These are phyloP conservation scores for Geosiphon pyriformis DNA, from an alignment of 192 early-diverging fungal genomes.

Conservation along the genomic window DNA sequence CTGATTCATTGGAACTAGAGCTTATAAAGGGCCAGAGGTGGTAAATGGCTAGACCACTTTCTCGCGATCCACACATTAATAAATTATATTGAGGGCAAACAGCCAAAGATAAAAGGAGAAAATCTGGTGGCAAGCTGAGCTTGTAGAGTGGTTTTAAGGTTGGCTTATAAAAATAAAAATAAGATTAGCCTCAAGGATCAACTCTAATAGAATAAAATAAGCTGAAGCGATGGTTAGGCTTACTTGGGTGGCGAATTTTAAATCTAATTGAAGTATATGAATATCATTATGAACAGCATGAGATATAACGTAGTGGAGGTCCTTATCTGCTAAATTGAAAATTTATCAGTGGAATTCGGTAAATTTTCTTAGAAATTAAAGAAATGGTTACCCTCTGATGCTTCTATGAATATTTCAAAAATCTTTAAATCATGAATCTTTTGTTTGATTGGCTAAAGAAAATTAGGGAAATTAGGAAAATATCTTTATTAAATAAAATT, in stretches of 20 bases:
- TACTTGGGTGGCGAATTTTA: slow-evolving; percentile 8
- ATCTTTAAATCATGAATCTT: slow-evolving; percentile 41
- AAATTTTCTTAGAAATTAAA: background rate
- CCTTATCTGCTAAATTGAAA: slow-evolving; percentile 9
- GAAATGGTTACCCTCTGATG: slow-evolving; percentile 9
- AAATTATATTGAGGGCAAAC: slow-evolving; percentile 22
- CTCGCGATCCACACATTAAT: slow-evolving; percentile 38
- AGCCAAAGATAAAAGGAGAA: slow-evolving; percentile 29
- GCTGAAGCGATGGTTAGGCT: background rate
- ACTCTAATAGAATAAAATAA: slow-evolving; percentile 4
- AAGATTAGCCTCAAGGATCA: too few relatives aligned
- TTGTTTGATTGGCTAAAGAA: slow-evolving; percentile 37
- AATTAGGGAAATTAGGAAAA: background rate
- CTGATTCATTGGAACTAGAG: background rate
- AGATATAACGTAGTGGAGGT: slow-evolving; percentile 36
- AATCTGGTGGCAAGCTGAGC: slow-evolving; percentile 26
- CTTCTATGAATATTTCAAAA: slow-evolving; percentile 34
- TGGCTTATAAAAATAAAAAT: too few relatives aligned
- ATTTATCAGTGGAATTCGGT: background rate
- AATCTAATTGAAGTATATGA: slow-evolving; percentile 30
- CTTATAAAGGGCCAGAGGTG: background rate
- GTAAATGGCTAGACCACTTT: slow-evolving; percentile 37
- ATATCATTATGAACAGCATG: slow-evolving; percentile 31
- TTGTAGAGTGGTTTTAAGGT: slow-evolving; percentile 20
- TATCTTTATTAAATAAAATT: background rate